These are phyloP conservation scores for Rhododendron ferrugineum DNA, from an alignment of 148 eudicot genomes.

Conservation along the genomic window DNA sequence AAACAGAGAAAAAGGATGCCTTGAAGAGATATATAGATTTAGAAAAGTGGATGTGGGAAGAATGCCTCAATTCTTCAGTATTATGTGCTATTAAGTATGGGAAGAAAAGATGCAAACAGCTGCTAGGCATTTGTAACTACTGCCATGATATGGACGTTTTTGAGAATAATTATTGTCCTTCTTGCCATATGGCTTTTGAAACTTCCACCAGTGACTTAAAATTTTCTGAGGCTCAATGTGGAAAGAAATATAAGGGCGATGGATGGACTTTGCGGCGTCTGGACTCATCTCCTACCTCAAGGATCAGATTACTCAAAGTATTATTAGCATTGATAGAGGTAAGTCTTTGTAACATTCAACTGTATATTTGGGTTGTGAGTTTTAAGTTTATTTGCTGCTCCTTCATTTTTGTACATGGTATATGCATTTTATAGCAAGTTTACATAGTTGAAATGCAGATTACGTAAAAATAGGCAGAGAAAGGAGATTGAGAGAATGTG, in stretches of 20 bases:
- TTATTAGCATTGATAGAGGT: constrained; percentile 64
- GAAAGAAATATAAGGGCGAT: constrained; percentile 33
- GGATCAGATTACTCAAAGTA: constrained; percentile 66
- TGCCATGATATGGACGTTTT: constrained; percentile 45
- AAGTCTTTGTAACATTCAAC: constrained; percentile 1
- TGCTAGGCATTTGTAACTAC: constrained; percentile 46
- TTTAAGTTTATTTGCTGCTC: not conserved
- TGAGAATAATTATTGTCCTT: constrained; percentile 53
- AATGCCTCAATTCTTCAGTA: constrained; percentile 43
- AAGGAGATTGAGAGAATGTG: not conserved
- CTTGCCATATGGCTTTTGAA: constrained; percentile 40
- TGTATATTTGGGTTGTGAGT: not conserved
- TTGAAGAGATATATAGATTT: constrained; percentile 49
- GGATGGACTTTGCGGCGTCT: constrained; percentile 16
- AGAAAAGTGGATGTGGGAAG: constrained; percentile 78
- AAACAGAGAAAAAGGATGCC: constrained; percentile 37
- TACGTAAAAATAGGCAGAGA: not conserved
- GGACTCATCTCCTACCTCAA: constrained; percentile 36
- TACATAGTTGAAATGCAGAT: not conserved
- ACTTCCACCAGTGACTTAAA: constrained; percentile 15
- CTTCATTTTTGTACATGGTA: not conserved
- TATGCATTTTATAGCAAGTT: constrained; percentile 1
- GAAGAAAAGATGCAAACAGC: constrained; percentile 37
- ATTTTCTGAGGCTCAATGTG: constrained; percentile 41
- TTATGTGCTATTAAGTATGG: constrained; percentile 57